phyloP scores from a whole-genome alignment of 345 rosid genomes.

The Rhodamnia argentea region DNA sequence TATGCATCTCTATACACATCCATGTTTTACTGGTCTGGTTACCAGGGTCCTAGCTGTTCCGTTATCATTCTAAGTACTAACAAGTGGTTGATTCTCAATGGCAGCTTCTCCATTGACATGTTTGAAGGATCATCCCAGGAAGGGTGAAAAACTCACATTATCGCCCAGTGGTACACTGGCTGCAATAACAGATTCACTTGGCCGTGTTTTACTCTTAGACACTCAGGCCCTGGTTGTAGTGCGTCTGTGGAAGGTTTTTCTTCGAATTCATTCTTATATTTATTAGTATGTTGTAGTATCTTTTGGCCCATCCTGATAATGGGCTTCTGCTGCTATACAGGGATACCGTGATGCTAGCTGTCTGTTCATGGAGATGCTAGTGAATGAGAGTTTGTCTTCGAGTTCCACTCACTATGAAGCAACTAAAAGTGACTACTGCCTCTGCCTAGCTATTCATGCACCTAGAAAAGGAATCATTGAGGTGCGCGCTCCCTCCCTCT shows the following conservation, averaged over 20 bases:
- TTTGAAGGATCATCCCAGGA: slow-evolving; percentile 90
- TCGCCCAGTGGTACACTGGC: slow-evolving; percentile 98
- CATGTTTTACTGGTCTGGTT: not conserved
- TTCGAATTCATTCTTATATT: not conserved
- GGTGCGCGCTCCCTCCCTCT: slow-evolving; percentile 20
- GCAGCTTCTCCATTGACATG: slow-evolving; percentile 95
- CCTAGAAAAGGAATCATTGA: slow-evolving; percentile 93
- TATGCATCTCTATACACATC: not conserved
- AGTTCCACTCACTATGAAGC: slow-evolving; percentile 42
- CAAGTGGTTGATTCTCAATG: not conserved
- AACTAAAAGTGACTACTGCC: slow-evolving; percentile 74
- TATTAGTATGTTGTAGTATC: not conserved
- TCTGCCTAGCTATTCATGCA: slow-evolving; percentile 93
- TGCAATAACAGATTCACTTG: slow-evolving; percentile 96
- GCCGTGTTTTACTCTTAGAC: slow-evolving; percentile 88
- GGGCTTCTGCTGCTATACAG: slow-evolving; percentile 10
- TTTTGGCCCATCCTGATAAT: not conserved
- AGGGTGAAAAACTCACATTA: slow-evolving; percentile 79
- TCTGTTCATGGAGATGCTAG: slow-evolving; percentile 88
- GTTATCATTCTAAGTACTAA: not conserved
- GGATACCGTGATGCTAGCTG: slow-evolving; percentile 97
- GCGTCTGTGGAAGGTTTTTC: slow-evolving; percentile 85
- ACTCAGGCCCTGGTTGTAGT: slow-evolving; percentile 95
- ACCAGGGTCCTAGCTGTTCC: not conserved
- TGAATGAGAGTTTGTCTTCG: slow-evolving; percentile 25